These are phyloP conservation scores for Citrus australasica DNA, from an alignment of 345 rosid genomes.

Conservation along the genomic window DNA sequence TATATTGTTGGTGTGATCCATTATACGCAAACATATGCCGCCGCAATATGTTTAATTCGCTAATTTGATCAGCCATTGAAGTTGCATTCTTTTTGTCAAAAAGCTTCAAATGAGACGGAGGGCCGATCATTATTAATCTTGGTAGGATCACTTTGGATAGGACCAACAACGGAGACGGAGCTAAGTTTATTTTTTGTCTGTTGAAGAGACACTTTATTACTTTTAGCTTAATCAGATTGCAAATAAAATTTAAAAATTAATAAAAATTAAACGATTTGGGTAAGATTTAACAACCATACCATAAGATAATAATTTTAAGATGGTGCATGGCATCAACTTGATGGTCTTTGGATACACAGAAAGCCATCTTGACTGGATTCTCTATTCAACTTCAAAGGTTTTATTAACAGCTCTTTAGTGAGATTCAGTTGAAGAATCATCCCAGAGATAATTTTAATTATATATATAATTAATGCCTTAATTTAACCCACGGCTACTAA, in stretches of 20 bases:
- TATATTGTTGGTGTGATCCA: no score
- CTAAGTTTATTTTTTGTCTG: neutral
- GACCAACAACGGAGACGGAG: neutral
- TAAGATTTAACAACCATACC: neutral
- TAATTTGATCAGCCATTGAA: no score
- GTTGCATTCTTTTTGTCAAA: neutral
- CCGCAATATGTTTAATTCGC: no score
- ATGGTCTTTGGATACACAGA: neutral
- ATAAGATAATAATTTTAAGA: neutral
- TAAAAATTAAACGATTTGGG: neutral
- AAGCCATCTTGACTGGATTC: neutral
- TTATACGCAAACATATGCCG: no score
- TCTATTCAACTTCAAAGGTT: neutral
- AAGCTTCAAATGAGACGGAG: neutral
- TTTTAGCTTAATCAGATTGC: neutral
- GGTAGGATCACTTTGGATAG: neutral
- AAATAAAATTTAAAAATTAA: neutral
- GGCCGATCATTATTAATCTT: neutral
- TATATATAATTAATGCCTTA: neutral
- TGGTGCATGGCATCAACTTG: neutral
- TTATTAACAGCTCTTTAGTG: neutral
- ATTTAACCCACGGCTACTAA: neutral
- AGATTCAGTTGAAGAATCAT: conserved; percentile 1
- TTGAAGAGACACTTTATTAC: neutral
- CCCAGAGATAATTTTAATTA: no score